Percentiles rank a stretch among this genome's conserved stretches.
Evolutionary conservation across 2,329 filamentous ascomycete species (phyloP).

Genomic region (Talaromyces albobiverticillius): DNA sequence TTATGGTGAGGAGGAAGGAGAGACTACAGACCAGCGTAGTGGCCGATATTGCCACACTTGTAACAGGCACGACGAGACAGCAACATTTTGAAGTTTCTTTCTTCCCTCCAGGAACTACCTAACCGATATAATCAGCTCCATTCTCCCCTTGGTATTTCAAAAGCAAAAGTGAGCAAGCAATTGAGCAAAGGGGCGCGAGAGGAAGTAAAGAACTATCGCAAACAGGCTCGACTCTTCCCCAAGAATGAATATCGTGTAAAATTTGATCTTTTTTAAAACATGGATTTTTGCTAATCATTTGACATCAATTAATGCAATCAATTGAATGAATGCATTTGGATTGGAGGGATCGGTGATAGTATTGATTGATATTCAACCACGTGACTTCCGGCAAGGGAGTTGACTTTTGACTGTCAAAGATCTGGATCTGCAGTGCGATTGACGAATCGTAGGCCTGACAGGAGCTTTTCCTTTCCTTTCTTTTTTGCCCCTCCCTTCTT

Average conservation of each 20-base stretch:
- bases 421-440: background rate
- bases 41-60: constrained; percentile 74
- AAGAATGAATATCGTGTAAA: too few relatives aligned
- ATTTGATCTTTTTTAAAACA: too few relatives aligned
- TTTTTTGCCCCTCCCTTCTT: background rate
- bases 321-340: too few relatives aligned
- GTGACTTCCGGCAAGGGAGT: background rate
- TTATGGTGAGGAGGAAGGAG: too few relatives aligned
- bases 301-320: too few relatives aligned
- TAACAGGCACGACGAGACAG: constrained; percentile 82
- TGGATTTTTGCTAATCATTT: too few relatives aligned
- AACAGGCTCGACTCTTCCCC: too few relatives aligned
- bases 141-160: background rate
- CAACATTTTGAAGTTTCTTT: constrained; percentile 68
- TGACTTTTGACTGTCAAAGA: background rate
- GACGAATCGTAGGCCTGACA: too few relatives aligned
- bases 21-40: constrained; percentile 51
- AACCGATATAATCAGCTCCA: background rate
- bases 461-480: too few relatives aligned
- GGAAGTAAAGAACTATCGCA: too few relatives aligned
- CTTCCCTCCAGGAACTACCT: background rate
- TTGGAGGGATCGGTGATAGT: too few relatives aligned
- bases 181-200: constrained; percentile 11
- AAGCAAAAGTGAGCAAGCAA: constrained; percentile 7
- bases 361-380: background rate